A percentile compares a stretch with the other conserved stretches of the same genome.
These are phyloP conservation scores for Tylopilus intermedius DNA, from an alignment of 768 basidiomycete genomes.

Conservation along the genomic window DNA sequence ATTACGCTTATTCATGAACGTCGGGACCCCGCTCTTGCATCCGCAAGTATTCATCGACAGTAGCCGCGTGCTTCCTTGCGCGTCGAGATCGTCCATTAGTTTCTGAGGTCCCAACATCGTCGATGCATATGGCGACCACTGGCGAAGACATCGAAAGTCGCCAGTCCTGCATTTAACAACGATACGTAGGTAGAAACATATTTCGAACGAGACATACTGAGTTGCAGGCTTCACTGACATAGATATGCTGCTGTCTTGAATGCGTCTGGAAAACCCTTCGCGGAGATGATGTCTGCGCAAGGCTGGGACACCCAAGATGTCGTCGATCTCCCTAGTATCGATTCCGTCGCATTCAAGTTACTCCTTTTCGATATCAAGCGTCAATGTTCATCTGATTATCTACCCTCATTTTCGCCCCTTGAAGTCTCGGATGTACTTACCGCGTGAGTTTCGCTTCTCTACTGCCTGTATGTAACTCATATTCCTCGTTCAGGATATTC, in stretches of 20 bases:
- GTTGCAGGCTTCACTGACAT: too few species aligned
- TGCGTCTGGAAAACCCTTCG: slow-evolving; percentile 6
- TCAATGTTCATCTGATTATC: background rate
- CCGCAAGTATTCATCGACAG: slow-evolving; percentile 47
- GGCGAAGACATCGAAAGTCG: slow-evolving; percentile 18
- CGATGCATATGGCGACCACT: slow-evolving; percentile 9
- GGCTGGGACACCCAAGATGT: slow-evolving; percentile 10
- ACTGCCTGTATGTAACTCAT: background rate
- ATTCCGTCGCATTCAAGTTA: slow-evolving; percentile 11
- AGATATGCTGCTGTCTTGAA: slow-evolving; percentile 18
- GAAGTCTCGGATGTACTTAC: slow-evolving; percentile 59
- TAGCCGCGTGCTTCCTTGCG: slow-evolving; percentile 50
- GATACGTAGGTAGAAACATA: slow-evolving; percentile 11
- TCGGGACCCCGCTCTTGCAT: slow-evolving; percentile 48
- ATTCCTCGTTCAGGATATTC: slow-evolving; percentile 52
- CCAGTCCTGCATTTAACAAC: slow-evolving; percentile 18
- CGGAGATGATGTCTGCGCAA: slow-evolving; percentile 11
- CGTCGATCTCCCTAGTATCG: slow-evolving; percentile 8
- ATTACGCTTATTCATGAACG: background rate
- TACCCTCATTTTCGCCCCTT: slow-evolving; percentile 52
- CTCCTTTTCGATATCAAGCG: too few species aligned
- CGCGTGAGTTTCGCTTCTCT: slow-evolving; percentile 43
- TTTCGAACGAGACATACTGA: background rate
- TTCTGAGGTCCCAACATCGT: slow-evolving; percentile 21
- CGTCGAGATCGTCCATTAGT: slow-evolving; percentile 15